Conservation (phyloP, 179 eudicot species). For the Camellia oleifera region DNA sequence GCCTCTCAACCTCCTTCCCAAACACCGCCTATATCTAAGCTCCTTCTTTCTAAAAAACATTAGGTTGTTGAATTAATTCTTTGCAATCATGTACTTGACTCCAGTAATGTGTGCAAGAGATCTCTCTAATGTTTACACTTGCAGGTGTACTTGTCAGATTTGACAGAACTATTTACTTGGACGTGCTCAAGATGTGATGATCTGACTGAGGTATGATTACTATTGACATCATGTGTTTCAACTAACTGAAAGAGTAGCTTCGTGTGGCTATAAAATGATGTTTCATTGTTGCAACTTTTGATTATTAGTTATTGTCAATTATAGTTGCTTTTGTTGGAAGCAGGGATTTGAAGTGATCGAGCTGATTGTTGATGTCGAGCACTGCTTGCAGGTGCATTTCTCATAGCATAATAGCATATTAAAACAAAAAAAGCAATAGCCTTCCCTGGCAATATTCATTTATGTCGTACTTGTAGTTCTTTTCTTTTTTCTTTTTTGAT, state of each 20-base stretch:
- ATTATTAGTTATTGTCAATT: conserved; percentile 7
- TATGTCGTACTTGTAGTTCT: not conserved
- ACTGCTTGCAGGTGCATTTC: conserved; percentile 78
- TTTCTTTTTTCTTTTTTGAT: not conserved
- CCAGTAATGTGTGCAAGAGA: not conserved
- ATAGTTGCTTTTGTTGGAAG: conserved; percentile 15
- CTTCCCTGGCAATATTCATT: not conserved
- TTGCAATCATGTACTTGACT: not conserved
- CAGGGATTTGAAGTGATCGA: conserved; percentile 92
- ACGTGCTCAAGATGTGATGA: conserved; percentile 86
- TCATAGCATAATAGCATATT: not conserved
- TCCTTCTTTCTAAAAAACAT: not conserved
- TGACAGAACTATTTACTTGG: conserved; percentile 81
- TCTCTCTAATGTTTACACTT: conserved; percentile 3
- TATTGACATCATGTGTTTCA: not conserved
- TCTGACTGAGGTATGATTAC: conserved; percentile 55
- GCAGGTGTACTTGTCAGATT: conserved; percentile 91
- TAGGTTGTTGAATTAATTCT: not conserved
- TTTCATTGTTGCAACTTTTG: not conserved
- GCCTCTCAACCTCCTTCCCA: too few species aligned
- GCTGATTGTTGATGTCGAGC: conserved; percentile 84
- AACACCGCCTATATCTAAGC: too few species aligned
- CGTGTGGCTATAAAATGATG: not conserved
- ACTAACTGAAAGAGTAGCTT: not conserved
- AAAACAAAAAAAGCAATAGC: not conserved